Conservation (phyloP, 345 rosid genomes). For the Salix caprea region DNA sequence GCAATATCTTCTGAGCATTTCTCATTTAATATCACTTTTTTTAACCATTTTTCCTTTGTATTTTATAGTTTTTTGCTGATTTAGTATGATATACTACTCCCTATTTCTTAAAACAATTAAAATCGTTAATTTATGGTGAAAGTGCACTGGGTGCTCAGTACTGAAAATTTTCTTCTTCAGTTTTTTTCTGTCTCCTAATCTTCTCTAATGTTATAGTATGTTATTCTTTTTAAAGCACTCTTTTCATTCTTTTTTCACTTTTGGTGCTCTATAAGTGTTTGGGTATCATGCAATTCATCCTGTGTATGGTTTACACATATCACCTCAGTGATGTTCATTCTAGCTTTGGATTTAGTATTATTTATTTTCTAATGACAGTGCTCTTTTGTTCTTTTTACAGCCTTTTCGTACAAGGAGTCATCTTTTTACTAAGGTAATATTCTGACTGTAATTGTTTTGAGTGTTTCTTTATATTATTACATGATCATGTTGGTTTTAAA, state of each 20-base stretch:
- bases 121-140: too few species aligned
- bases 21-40: too few species aligned
- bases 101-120: too few species aligned
- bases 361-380: neutral
- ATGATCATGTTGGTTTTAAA: neutral
- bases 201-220: too few species aligned
- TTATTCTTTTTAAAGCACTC: too few species aligned
- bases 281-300: neutral
- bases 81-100: too few species aligned
- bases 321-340: neutral
- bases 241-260: neutral
- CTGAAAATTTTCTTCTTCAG: too few species aligned
- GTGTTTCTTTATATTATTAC: neutral
- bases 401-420: slow-evolving; percentile 82
- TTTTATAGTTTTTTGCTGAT: too few species aligned
- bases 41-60: too few species aligned
- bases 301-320: neutral
- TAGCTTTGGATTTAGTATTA: neutral
- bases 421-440: slow-evolving; percentile 66
- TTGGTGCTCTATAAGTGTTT: neutral
- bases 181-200: too few species aligned
- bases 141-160: too few species aligned
- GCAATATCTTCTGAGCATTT: too few species aligned
- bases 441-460: neutral
- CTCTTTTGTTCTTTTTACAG: slow-evolving; percentile 38